These are phyloP conservation scores for Chromera velia DNA, from an alignment of 73 alveolate genomes.

Conservation along the genomic window DNA sequence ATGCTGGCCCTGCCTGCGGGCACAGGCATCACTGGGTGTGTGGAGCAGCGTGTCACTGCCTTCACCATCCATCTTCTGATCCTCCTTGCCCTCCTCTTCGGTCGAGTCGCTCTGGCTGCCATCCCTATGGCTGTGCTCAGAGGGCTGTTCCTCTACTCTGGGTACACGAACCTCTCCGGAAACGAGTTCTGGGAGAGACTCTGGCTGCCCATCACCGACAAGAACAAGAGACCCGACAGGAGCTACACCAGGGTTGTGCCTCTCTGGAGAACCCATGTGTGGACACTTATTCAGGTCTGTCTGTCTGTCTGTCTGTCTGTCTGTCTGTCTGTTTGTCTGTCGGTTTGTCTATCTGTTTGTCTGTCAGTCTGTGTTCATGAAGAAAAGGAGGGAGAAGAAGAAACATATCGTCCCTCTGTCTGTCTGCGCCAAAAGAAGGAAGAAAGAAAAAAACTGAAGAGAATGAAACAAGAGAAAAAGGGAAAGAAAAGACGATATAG, in stretches of 20 bases:
- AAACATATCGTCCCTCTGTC: too few species aligned
- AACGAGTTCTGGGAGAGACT: background rate
- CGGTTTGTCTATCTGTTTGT: too few species aligned
- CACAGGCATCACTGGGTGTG: background rate
- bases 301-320: too few species aligned
- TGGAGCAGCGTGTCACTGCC: background rate
- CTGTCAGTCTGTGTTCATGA: too few species aligned
- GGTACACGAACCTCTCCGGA: background rate
- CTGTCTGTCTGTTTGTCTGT: too few species aligned
- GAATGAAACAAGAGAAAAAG: too few species aligned
- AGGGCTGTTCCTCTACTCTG: too few species aligned
- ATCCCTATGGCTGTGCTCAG: background rate
- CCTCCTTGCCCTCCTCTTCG: background rate
- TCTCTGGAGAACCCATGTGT: background rate
- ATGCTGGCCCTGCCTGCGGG: background rate
- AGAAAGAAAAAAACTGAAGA: too few species aligned
- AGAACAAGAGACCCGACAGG: background rate
- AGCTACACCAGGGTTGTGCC: background rate
- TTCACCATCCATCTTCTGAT: background rate
- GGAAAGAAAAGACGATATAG: too few species aligned
- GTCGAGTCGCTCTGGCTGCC: background rate
- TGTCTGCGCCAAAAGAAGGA: too few species aligned
- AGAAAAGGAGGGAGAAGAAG: too few species aligned
- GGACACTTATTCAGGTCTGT: background rate
- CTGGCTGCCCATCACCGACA: background rate